Evolutionary conservation across 176 grass and related monocot species (phyloP).

Genomic region (Oryza australiensis): DNA sequence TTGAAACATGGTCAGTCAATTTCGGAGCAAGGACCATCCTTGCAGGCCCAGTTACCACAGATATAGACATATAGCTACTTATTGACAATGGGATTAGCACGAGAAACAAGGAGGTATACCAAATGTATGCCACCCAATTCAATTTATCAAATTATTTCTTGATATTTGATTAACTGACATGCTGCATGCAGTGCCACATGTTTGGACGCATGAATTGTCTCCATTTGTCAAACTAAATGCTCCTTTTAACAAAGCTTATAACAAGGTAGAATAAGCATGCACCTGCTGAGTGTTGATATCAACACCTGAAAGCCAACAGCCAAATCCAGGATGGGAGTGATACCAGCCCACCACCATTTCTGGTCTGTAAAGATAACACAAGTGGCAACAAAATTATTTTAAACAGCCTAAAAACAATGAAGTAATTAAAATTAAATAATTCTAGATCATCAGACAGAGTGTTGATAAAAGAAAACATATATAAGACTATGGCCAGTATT

Average conservation of each 20-base stretch:
- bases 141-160: background rate
- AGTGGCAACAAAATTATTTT: constrained; percentile 10
- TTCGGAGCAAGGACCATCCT: background rate
- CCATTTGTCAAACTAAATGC: background rate
- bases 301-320: constrained; percentile 94
- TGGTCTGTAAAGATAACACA: constrained; percentile 55
- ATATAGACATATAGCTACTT: background rate
- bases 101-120: background rate
- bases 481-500: background rate
- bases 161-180: background rate
- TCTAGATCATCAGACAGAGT: background rate
- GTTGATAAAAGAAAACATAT: background rate
- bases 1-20: background rate
- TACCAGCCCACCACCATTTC: constrained; percentile 99
- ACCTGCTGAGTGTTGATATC: constrained; percentile 99
- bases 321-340: constrained; percentile 97
- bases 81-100: background rate
- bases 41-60: background rate
- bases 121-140: background rate
- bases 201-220: background rate
- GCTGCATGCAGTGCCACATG: background rate
- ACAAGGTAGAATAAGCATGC: background rate
- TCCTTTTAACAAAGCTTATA: background rate
- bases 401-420: background rate
- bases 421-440: background rate